phyloP scores from a whole-genome alignment of 2,329 filamentous ascomycete species.

The Zymoseptoria brevis region DNA sequence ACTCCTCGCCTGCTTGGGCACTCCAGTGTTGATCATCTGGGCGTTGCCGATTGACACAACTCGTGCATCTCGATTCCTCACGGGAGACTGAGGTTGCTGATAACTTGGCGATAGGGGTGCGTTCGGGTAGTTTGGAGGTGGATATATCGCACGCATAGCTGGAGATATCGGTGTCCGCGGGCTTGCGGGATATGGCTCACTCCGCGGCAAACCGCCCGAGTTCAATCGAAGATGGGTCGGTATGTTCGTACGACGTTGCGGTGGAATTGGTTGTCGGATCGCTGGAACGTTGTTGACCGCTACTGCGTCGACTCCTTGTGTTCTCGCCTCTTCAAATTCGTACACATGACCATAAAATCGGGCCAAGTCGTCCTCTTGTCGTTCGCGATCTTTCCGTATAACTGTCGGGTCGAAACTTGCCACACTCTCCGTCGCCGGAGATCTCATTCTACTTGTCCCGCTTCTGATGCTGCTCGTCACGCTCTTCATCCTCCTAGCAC shows the following conservation, averaged over 20 bases:
- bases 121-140: slow-evolving; percentile 23
- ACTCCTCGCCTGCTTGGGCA: slow-evolving; percentile 11
- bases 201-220: slow-evolving; percentile 1
- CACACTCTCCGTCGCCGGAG: slow-evolving; percentile 49
- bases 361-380: slow-evolving; percentile 76
- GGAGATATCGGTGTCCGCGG: slow-evolving; percentile 29
- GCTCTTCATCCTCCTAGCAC: slow-evolving; percentile 20
- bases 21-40: slow-evolving; percentile 24
- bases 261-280: background rate
- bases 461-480: slow-evolving; percentile 21
- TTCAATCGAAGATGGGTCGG: slow-evolving; percentile 17
- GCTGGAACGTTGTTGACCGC: background rate
- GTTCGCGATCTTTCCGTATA: slow-evolving; percentile 63
- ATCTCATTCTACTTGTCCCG: slow-evolving; percentile 37
- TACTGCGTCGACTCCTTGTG: slow-evolving; percentile 2
- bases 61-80: slow-evolving; percentile 20
- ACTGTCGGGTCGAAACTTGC: slow-evolving; percentile 66
- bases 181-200: slow-evolving; percentile 29
- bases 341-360: slow-evolving; percentile 86
- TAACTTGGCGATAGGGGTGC: background rate
- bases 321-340: slow-evolving; percentile 61
- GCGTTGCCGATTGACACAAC: slow-evolving; percentile 33
- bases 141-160: slow-evolving; percentile 40
- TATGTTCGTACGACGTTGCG: background rate
- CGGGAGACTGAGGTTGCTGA: background rate